These are phyloP conservation scores for Thozetella sp. DNA, from an alignment of 495 filamentous ascomycete genomes.

Conservation along the genomic window DNA sequence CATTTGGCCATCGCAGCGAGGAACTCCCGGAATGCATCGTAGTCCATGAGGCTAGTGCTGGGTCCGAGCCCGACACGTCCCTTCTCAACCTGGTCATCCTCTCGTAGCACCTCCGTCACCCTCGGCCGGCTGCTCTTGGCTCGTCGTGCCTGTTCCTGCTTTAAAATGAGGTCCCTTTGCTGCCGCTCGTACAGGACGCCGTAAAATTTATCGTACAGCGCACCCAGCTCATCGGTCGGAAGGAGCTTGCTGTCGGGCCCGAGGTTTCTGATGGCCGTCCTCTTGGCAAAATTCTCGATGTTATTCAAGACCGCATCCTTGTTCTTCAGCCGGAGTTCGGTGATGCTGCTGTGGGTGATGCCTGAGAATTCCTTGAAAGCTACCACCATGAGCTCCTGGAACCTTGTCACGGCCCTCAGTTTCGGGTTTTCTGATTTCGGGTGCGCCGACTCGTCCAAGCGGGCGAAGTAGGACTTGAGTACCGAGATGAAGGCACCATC, in stretches of 20 bases:
- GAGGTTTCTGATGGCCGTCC: constrained; percentile 93
- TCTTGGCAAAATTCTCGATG: constrained; percentile 96
- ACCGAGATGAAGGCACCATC: constrained; percentile 97
- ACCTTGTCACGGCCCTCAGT: constrained; percentile 86
- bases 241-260: constrained; percentile 93
- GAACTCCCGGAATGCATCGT: constrained; percentile 93
- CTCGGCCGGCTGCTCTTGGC: constrained; percentile 60
- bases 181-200: constrained; percentile 87
- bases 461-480: constrained; percentile 90
- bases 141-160: constrained; percentile 71
- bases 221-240: constrained; percentile 79
- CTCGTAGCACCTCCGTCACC: constrained; percentile 42
- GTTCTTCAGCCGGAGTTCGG: constrained; percentile 85
- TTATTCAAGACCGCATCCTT: constrained; percentile 90
- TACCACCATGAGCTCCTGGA: constrained; percentile 98
- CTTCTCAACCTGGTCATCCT: constrained; percentile 57
- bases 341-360: constrained; percentile 90
- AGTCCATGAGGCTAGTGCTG: constrained; percentile 90
- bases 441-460: constrained; percentile 92
- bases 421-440: constrained; percentile 94
- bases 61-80: constrained; percentile 89
- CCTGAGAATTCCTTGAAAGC: constrained; percentile 97
- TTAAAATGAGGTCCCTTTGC: constrained; percentile 74
- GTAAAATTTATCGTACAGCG: constrained; percentile 93
- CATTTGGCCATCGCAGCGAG: constrained; percentile 85